Evolutionary conservation across 257 asterid genomes (phyloP).

Genomic region (Plantago major): DNA sequence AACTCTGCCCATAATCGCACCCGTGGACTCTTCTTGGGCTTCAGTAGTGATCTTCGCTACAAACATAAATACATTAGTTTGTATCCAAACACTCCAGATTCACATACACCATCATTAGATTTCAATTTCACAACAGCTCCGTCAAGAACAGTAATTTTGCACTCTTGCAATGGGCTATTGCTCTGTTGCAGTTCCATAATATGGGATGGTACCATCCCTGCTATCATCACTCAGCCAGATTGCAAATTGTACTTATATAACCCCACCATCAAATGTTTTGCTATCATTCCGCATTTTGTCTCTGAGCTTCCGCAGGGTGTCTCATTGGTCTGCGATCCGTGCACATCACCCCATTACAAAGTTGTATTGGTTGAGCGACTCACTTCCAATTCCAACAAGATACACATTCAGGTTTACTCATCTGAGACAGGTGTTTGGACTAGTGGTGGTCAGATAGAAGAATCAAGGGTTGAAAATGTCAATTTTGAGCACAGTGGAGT

Average conservation of each 20-base stretch:
- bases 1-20: slow-evolving; percentile 9
- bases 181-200: not conserved
- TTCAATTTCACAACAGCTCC: not conserved
- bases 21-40: not conserved
- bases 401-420: slow-evolving; percentile 21
- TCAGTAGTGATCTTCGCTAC: not conserved
- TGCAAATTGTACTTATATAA: slow-evolving; percentile 19
- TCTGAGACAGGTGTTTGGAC: slow-evolving; percentile 26
- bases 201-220: not conserved
- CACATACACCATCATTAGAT: not conserved
- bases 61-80: slow-evolving; percentile 11
- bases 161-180: slow-evolving; percentile 28
- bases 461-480: not conserved
- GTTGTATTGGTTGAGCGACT: slow-evolving; percentile 8
- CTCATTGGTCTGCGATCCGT: not conserved
- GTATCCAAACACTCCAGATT: too few species aligned
- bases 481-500: slow-evolving; percentile 1
- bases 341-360: slow-evolving; percentile 20
- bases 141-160: not conserved
- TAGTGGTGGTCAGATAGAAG: slow-evolving; percentile 4
- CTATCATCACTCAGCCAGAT: too few species aligned
- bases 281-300: not conserved
- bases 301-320: not conserved
- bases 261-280: slow-evolving; percentile 14
- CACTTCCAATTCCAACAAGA: not conserved